Evolutionary conservation across 2,329 filamentous ascomycete genomes (phyloP).

Genomic region (Penicillium sp.): DNA sequence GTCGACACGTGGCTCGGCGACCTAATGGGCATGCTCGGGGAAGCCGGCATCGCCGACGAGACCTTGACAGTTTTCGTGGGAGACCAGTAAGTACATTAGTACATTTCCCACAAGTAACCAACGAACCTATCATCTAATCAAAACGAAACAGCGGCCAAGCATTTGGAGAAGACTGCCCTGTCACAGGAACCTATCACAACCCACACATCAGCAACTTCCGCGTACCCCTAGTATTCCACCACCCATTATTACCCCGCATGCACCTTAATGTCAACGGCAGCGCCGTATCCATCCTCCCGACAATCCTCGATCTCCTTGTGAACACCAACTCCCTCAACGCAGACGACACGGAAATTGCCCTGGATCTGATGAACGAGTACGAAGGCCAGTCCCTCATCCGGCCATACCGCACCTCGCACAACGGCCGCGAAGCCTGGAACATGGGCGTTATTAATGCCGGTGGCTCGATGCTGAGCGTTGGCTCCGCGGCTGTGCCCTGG

Average conservation of each 20-base stretch:
- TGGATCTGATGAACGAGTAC: conserved; percentile 44
- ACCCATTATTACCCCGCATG: conserved; percentile 28
- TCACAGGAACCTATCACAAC: conserved; percentile 28
- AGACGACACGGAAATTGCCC: conserved; percentile 33
- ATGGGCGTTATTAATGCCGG: conserved; percentile 35
- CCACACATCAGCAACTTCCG: conserved; percentile 24
- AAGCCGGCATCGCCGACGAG: conserved; percentile 22
- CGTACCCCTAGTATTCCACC: conserved; percentile 23
- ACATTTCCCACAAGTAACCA: neutral
- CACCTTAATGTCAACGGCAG: conserved; percentile 29
- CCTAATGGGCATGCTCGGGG: conserved; percentile 15
- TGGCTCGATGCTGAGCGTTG: conserved; percentile 56
- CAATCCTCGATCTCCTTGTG: conserved; percentile 46
- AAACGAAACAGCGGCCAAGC: conserved; percentile 16
- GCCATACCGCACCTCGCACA: conserved; percentile 34
- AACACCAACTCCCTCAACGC: conserved; percentile 41
- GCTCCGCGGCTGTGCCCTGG: conserved; percentile 73
- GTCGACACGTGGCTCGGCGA: conserved; percentile 12
- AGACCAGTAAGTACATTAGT: conserved; percentile 20
- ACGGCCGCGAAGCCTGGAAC: conserved; percentile 36
- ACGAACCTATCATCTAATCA: neutral
- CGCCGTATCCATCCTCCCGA: conserved; percentile 36
- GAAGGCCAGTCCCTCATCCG: conserved; percentile 49
- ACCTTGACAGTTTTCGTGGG: conserved; percentile 24
- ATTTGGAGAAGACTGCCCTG: conserved; percentile 18